Evolutionary conservation across 2,329 filamentous ascomycete genomes (phyloP).

Genomic region (Biscogniauxia mediterranea): DNA sequence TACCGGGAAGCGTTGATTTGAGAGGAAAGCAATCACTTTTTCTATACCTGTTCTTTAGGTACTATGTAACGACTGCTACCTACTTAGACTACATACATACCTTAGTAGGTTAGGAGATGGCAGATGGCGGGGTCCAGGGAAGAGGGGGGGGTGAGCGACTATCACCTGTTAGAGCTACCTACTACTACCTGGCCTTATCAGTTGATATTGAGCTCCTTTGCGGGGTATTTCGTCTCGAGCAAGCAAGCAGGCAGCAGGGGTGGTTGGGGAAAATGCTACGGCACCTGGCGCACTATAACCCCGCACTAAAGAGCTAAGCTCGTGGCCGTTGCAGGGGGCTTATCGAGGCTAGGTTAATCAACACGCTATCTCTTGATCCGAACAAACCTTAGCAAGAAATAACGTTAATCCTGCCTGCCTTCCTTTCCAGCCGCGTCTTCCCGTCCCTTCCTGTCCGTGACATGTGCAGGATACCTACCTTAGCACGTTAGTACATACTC

Average conservation of each 20-base stretch:
- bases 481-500: no score
- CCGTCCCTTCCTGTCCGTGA: no score
- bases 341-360: slow-evolving; percentile 1
- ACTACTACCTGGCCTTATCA: neutral
- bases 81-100: no score
- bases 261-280: neutral
- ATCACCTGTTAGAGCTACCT: neutral
- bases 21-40: neutral
- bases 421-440: slow-evolving; percentile 12
- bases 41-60: neutral
- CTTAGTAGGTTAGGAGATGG: no score
- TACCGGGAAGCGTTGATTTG: neutral
- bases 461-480: no score
- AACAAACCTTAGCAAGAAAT: no score
- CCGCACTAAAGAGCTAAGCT: slow-evolving; percentile 2
- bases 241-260: neutral
- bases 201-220: slow-evolving; percentile 13
- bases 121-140: no score
- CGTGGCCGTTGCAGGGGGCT: neutral
- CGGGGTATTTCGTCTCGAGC: neutral
- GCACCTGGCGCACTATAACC: neutral
- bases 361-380: neutral
- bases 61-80: no score
- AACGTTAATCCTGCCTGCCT: slow-evolving; percentile 7
- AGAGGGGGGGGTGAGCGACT: no score